Conservation (phyloP, 306 rosid species). For the Rosa multiflora region DNA sequence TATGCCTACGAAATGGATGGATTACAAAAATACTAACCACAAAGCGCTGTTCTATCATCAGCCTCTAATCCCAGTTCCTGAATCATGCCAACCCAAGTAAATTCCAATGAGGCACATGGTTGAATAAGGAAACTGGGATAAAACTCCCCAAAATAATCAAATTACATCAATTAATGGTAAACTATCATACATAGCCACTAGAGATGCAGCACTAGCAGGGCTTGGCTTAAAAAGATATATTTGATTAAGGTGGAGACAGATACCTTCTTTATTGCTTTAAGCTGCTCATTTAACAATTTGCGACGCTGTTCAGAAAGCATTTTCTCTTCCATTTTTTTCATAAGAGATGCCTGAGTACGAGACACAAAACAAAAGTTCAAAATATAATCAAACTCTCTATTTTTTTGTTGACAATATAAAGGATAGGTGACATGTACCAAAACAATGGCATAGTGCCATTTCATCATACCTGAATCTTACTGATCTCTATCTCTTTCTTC, state of each 20-base stretch:
- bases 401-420: neutral
- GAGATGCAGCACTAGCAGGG: slow-evolving; percentile 14
- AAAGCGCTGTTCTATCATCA: slow-evolving; percentile 91
- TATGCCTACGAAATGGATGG: neutral
- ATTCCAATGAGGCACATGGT: slow-evolving; percentile 12
- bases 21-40: slow-evolving; percentile 49
- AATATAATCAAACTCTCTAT: slow-evolving; percentile 20
- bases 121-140: slow-evolving; percentile 17
- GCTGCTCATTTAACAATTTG: slow-evolving; percentile 84
- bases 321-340: slow-evolving; percentile 95
- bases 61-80: slow-evolving; percentile 98
- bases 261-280: slow-evolving; percentile 95
- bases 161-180: neutral
- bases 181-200: neutral
- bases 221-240: neutral
- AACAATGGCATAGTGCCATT: slow-evolving; percentile 14
- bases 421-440: neutral
- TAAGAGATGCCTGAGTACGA: slow-evolving; percentile 73
- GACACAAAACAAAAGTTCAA: slow-evolving; percentile 20
- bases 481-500: slow-evolving; percentile 96
- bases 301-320: slow-evolving; percentile 96
- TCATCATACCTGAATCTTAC: slow-evolving; percentile 76
- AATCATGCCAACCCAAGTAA: slow-evolving; percentile 14
- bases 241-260: neutral
- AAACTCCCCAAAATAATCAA: neutral